Evolutionary conservation across 192 early-diverging fungal genomes (phyloP), one percentile per base, ranked within the genome.

Genomic region (Linnemannia elongata): DNA sequence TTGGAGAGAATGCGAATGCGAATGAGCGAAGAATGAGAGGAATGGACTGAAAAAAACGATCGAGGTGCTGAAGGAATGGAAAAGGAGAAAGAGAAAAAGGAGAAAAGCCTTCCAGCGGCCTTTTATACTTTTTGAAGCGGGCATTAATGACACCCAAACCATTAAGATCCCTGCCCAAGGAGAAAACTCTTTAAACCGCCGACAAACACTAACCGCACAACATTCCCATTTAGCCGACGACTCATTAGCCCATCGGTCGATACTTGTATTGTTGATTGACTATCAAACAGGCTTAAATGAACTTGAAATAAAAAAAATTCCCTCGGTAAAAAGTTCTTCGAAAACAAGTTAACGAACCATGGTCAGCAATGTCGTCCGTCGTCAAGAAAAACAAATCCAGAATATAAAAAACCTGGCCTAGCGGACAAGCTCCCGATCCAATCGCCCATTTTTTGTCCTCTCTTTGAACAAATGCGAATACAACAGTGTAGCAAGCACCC

Each of bases 91-190:
- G 15, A 1, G 22, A 49, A 60, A 17, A 3, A 20, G 12, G 30
- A 55, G 18, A 74, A 47, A 44, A 38, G 22, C 13, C n/a, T 9
- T 6, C 24, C n/a, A 33, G 30, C 12, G 10, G 30, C 60, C 60
- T 66, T 66, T 66, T 66, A 66, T 66, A 66, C 60, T 66, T 66
- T 66, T 66, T 66, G 44, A 15, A 45, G 60, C 27, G 12, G 27
- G 60, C 10, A 33, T 27, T 60, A 7, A n/a, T 30, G 8, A 55
- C 6, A 60, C 55, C 33, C 8, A 57, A 9, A n/a, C 60, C 9
- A 57, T 22, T 57, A 6, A 22, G 24, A 57, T 7, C 27, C n/a
- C 27, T 10, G 24, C 24, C 24, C 54, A 57, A 57, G 6, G 22
- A 57, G 24, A 57, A n/a, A 7, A 13, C n/a, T 30, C 27, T 30